Base-by-base conservation (phyloP, 768 basidiomycete genomes). In the Kwoniella dendrophila region DNA sequence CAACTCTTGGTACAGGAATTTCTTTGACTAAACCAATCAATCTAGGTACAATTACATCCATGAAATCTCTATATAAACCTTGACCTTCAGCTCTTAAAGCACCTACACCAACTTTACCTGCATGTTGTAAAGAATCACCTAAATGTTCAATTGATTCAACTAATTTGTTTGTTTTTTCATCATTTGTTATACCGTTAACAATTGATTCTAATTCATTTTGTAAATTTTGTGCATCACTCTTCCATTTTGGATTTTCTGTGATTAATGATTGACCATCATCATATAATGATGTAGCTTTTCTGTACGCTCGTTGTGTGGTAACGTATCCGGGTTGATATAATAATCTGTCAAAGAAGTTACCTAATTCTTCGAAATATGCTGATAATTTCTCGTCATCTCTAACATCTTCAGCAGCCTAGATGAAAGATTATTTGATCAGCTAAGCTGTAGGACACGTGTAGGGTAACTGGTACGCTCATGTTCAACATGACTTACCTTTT, bases 321-420 rank as follows among this genome's bases (percentile, higher is more conserved):
- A 79, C 72, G 72, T 81, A 81, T 14, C 78, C 79, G 20, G 76
- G 72, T 36, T 80, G 75, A 66, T 80, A 73, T 50, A 81, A 62
- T 18, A 77, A 50, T 12, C 80, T 73, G 32, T 81, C 76, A 51
- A 80, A 27, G 64, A 73, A 78, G 12, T 64, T 48, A 14, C 68
- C 76, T 48, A 80, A 67, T 48, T 80, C 79, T 30, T 70, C 56
- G 68, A 80, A 80, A 66, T 80, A 78, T 47, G 64, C 65, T 51
- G 69, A 64, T 60, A 81, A 69, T 51, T 75, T 66, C 50, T 78
- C 74, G 66, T 81, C 78, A 64, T 71, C 66, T 67, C 76, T 65
- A 64, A 81, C 63, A 57, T 81, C 78, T 29, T 78, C 74, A 49
- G 69, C 72, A 32, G 71, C 77, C 59, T 69, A 29, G 14, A 40